These are phyloP conservation scores for Elaeagnus macrophylla DNA, from an alignment of 306 rosid genomes.

Conservation along the genomic window DNA sequence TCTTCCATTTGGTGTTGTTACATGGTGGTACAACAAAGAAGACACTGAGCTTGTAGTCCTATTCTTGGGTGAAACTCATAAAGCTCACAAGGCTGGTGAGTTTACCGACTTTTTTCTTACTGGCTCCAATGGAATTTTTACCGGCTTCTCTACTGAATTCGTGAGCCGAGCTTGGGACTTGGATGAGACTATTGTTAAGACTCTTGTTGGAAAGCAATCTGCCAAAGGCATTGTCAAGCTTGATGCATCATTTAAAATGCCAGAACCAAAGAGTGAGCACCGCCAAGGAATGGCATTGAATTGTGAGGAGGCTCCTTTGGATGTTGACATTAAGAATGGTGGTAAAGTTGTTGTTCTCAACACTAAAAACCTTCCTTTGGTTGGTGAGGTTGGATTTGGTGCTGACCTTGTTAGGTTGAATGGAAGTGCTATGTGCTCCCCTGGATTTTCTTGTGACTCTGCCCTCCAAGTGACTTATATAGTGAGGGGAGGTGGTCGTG, in stretches of 20 bases:
- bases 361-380: conserved; percentile 74
- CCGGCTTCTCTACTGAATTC: conserved; percentile 62
- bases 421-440: conserved; percentile 75
- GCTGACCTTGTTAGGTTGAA: conserved; percentile 77
- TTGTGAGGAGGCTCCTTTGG: conserved; percentile 69
- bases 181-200: conserved; percentile 38
- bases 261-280: conserved; percentile 46
- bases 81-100: conserved; percentile 73
- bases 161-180: conserved; percentile 76
- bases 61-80: conserved; percentile 66
- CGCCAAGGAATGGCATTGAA: conserved; percentile 60
- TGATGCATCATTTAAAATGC: conserved; percentile 26
- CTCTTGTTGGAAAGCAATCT: conserved; percentile 44
- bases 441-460: conserved; percentile 75
- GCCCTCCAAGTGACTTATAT: conserved; percentile 75
- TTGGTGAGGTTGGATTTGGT: conserved; percentile 68
- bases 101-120: conserved; percentile 62
- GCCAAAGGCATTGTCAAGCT: conserved; percentile 52
- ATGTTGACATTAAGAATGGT: conserved; percentile 62
- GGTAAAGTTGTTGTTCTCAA: conserved; percentile 75
- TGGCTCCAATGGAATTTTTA: conserved; percentile 66
- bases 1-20: conserved; percentile 72
- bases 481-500: conserved; percentile 64
- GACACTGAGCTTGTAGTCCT: conserved; percentile 60
- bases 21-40: conserved; percentile 77